Evolutionary conservation across 1,284 basidiomycete genomes (phyloP).

Genomic region (Ceratobasidium papillatum): DNA sequence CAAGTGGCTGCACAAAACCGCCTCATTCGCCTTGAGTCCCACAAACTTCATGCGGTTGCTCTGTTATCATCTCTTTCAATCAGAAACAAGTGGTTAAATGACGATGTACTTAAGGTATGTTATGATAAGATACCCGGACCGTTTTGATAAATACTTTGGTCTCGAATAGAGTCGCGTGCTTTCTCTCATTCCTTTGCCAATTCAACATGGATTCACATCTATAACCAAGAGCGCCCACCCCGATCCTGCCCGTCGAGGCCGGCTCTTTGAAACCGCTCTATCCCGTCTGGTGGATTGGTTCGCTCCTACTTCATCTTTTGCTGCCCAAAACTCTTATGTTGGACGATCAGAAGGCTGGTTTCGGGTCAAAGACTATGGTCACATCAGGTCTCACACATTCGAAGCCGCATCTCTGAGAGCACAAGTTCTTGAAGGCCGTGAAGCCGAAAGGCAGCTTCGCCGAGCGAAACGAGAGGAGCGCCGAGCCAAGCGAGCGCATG

Average conservation of each 20-base stretch:
- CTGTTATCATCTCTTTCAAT: constrained; percentile 78
- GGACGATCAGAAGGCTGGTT: constrained; percentile 71
- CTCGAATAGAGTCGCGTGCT: constrained; percentile 79
- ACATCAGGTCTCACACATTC: constrained; percentile 42
- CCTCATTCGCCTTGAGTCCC: constrained; percentile 75
- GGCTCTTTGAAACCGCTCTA: constrained; percentile 84
- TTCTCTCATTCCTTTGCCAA: constrained; percentile 79
- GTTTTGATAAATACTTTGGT: constrained; percentile 29
- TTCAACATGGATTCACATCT: constrained; percentile 79
- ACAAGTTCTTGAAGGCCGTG: constrained; percentile 32
- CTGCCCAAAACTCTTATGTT: constrained; percentile 28
- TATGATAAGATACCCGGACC: constrained; percentile 45
- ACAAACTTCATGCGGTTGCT: constrained; percentile 86
- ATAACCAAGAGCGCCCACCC: constrained; percentile 87
- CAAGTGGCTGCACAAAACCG: constrained; percentile 61
- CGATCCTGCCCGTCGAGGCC: constrained; percentile 78
- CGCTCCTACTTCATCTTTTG: constrained; percentile 24
- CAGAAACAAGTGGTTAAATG: constrained; percentile 88
- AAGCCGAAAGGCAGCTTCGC: constrained; percentile 40
- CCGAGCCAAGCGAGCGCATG: constrained; percentile 44
- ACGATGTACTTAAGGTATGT: constrained; percentile 80
- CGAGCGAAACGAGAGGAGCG: constrained; percentile 44
- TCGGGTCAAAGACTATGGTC: constrained; percentile 56
- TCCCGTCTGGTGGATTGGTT: constrained; percentile 80
- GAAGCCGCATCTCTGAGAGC: constrained; percentile 38